Evolutionary conservation across 1,284 basidiomycete genomes (phyloP).

Genomic region (Pseudozyma pruni): DNA sequence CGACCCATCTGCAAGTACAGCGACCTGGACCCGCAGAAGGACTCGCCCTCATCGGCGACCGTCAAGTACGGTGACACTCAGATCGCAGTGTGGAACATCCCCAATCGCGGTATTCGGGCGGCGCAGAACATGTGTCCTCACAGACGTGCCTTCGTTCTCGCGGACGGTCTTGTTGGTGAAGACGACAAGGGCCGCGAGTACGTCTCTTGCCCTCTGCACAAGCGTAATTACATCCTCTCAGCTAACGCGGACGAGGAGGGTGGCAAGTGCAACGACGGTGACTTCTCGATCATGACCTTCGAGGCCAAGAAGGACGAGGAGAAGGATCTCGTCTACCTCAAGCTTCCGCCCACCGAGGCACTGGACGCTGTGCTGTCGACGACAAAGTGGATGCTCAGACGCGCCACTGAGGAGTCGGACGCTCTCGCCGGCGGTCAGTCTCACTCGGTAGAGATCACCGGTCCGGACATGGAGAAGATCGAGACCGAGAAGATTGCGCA

Average conservation of each 20-base stretch:
- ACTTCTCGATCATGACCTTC: slow-evolving; percentile 76
- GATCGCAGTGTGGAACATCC: slow-evolving; percentile 76
- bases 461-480: slow-evolving; percentile 38
- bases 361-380: slow-evolving; percentile 77
- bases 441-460: slow-evolving; percentile 49
- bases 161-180: slow-evolving; percentile 73
- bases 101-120: slow-evolving; percentile 74
- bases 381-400: slow-evolving; percentile 73
- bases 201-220: slow-evolving; percentile 75
- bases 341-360: slow-evolving; percentile 73
- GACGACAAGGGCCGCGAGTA: slow-evolving; percentile 57
- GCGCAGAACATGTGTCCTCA: slow-evolving; percentile 78
- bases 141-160: slow-evolving; percentile 78
- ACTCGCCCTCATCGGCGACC: slow-evolving; percentile 72
- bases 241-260: slow-evolving; percentile 70
- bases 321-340: slow-evolving; percentile 71
- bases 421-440: slow-evolving; percentile 43
- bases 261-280: slow-evolving; percentile 75
- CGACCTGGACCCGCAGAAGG: slow-evolving; percentile 73
- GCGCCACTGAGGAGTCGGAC: slow-evolving; percentile 59
- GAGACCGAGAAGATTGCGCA: slow-evolving; percentile 2
- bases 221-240: slow-evolving; percentile 75
- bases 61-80: slow-evolving; percentile 79
- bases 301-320: slow-evolving; percentile 72
- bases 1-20: slow-evolving; percentile 71